Evolutionary conservation across 2,329 filamentous ascomycete genomes (phyloP).

Genomic region (Phaeosphaeriaceae sp.): DNA sequence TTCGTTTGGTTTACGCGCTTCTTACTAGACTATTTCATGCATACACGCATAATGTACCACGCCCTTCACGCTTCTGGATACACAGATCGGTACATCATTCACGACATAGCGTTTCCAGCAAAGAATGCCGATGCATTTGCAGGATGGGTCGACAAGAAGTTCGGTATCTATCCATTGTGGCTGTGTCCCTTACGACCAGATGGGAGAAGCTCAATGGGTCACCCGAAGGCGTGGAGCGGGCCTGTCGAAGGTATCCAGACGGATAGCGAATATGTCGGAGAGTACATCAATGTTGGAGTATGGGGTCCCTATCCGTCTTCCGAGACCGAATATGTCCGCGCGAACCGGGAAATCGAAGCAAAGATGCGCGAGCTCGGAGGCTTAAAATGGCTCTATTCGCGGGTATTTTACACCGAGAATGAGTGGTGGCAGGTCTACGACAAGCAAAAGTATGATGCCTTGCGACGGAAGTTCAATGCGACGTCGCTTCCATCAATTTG

Average conservation of each 20-base stretch:
- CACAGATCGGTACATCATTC: slow-evolving; percentile 64
- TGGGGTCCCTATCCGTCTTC: slow-evolving; percentile 76
- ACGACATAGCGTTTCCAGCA: slow-evolving; percentile 68
- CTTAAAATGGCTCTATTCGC: slow-evolving; percentile 87
- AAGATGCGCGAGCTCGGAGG: slow-evolving; percentile 74
- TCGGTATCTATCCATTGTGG: slow-evolving; percentile 65
- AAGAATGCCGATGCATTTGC: slow-evolving; percentile 59
- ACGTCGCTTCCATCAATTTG: slow-evolving; percentile 69
- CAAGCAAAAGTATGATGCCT: slow-evolving; percentile 64
- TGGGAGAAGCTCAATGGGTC: slow-evolving; percentile 37
- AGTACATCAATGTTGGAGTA: slow-evolving; percentile 59
- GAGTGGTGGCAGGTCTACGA: slow-evolving; percentile 74
- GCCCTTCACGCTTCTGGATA: slow-evolving; percentile 66
- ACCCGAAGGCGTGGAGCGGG: slow-evolving; percentile 23
- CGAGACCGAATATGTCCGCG: slow-evolving; percentile 65
- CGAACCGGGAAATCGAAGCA: slow-evolving; percentile 74
- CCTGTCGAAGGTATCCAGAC: slow-evolving; percentile 8
- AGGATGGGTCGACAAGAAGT: slow-evolving; percentile 55
- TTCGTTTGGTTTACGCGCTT: slow-evolving; percentile 66
- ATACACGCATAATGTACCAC: slow-evolving; percentile 69
- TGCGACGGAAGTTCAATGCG: slow-evolving; percentile 70
- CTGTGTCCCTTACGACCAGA: slow-evolving; percentile 59
- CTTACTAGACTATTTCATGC: slow-evolving; percentile 66
- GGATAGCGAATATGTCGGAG: slow-evolving; percentile 17
- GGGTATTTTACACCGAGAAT: slow-evolving; percentile 79